These are phyloP conservation scores for Blastomyces percursus DNA, from an alignment of 2,329 filamentous ascomycete genomes.

Conservation along the genomic window DNA sequence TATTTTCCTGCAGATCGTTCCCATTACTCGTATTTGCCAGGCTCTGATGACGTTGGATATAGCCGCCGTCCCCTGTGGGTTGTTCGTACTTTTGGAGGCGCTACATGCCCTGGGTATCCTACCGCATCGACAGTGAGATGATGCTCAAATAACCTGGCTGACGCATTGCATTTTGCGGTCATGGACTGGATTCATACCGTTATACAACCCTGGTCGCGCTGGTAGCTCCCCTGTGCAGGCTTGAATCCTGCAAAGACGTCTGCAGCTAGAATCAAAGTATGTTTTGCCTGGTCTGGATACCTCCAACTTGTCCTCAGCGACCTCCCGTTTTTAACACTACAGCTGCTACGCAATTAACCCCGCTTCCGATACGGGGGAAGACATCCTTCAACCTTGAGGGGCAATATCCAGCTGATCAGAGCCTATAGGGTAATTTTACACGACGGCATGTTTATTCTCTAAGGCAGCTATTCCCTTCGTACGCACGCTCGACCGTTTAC, in stretches of 20 bases:
- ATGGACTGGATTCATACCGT: not conserved
- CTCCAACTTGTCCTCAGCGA: not conserved
- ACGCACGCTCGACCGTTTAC: not conserved
- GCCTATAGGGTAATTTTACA: not conserved
- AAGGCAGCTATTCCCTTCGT: not conserved
- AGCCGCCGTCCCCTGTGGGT: too few species aligned
- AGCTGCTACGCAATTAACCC: not conserved
- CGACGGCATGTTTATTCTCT: not conserved
- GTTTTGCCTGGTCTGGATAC: not conserved
- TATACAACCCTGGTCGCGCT: too few species aligned
- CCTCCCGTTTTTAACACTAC: not conserved
- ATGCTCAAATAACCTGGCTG: not conserved
- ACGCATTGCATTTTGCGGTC: not conserved
- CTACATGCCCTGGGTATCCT: not conserved
- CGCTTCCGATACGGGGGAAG: not conserved
- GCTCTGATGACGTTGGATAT: too few species aligned
- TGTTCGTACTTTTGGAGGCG: not conserved
- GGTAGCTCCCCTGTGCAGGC: not conserved
- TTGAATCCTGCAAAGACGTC: not conserved
- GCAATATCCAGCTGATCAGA: not conserved
- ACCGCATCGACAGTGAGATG: not conserved
- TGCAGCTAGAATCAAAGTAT: not conserved
- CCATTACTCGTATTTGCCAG: too few species aligned
- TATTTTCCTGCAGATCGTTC: too few species aligned
- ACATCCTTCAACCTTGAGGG: not conserved